Conservation (phyloP, 2,329 filamentous ascomycete species). For the Sphaceloma murrayae region DNA sequence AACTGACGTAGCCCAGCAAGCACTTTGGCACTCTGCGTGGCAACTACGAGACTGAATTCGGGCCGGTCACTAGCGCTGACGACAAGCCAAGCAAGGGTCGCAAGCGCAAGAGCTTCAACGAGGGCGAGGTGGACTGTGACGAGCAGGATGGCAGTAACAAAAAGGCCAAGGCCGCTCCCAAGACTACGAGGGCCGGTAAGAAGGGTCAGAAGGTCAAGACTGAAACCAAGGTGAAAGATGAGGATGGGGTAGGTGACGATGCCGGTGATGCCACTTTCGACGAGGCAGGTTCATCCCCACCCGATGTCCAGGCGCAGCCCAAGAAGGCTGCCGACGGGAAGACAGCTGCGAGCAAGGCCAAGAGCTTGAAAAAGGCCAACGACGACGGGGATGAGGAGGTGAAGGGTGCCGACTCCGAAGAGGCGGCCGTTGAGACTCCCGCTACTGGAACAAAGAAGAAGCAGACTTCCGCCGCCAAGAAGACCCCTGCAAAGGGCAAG, state of each 20-base stretch:
- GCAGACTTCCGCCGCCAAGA: not conserved
- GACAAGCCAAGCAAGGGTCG: slow-evolving; percentile 9
- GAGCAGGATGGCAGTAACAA: slow-evolving; percentile 10
- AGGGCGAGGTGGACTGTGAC: slow-evolving; percentile 15
- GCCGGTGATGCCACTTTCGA: slow-evolving; percentile 8
- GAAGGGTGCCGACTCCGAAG: not conserved
- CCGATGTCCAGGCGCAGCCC: not conserved
- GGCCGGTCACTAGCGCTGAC: not conserved
- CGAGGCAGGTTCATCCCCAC: not conserved
- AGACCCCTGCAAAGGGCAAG: not conserved
- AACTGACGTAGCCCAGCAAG: slow-evolving; percentile 3
- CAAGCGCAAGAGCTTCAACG: slow-evolving; percentile 20
- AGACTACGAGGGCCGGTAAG: not conserved
- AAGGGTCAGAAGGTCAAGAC: slow-evolving; percentile 1
- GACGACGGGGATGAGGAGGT: slow-evolving; percentile 2
- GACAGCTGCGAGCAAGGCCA: not conserved
- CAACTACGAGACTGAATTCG: not conserved
- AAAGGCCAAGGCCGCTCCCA: not conserved
- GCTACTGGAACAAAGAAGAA: not conserved
- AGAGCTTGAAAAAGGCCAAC: not conserved
- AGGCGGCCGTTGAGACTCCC: not conserved
- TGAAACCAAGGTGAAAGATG: not conserved
- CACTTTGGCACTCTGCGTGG: not conserved
- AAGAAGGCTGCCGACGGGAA: slow-evolving; percentile 9
- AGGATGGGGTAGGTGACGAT: slow-evolving; percentile 7